phyloP scores from a whole-genome alignment of 2,329 filamentous ascomycete genomes.

The Cryphonectria carpinicola region DNA sequence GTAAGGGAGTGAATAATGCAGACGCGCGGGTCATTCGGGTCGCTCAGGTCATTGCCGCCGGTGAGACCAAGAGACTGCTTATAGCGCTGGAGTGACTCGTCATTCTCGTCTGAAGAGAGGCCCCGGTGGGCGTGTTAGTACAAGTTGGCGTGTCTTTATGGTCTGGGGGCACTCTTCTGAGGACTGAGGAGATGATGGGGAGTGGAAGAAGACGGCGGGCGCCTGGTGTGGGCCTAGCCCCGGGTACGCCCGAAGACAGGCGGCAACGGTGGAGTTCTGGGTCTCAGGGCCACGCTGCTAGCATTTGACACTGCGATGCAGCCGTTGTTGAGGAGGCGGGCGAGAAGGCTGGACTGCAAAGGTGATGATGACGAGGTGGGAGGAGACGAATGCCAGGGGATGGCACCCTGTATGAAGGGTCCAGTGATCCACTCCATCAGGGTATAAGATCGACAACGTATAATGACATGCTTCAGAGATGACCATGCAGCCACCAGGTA shows the following conservation, averaged over 20 bases:
- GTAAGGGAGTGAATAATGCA: conserved; percentile 93
- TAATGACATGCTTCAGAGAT: not conserved
- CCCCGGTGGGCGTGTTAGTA: not conserved
- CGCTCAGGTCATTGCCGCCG: conserved; percentile 71
- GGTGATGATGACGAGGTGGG: not conserved
- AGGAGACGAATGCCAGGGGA: not conserved
- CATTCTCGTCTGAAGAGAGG: conserved; percentile 61
- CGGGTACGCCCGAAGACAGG: not conserved
- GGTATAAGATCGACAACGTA: not conserved
- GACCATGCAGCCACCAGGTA: not conserved
- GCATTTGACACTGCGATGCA: not conserved
- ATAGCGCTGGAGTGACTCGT: conserved; percentile 96
- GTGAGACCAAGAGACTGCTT: conserved; percentile 93
- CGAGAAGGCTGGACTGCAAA: not conserved
- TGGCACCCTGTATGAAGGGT: not conserved
- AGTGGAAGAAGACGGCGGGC: not conserved
- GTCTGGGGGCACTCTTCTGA: not conserved
- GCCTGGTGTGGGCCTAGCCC: not conserved
- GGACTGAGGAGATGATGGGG: not conserved
- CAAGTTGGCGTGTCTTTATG: not conserved
- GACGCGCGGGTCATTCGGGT: conserved; percentile 81
- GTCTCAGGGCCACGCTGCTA: not conserved
- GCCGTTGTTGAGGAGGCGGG: not conserved
- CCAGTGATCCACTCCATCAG: not conserved
- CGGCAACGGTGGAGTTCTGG: not conserved